These are phyloP conservation scores for Lactifluus rugatus DNA, from an alignment of 768 basidiomycete species.

Conservation along the genomic window DNA sequence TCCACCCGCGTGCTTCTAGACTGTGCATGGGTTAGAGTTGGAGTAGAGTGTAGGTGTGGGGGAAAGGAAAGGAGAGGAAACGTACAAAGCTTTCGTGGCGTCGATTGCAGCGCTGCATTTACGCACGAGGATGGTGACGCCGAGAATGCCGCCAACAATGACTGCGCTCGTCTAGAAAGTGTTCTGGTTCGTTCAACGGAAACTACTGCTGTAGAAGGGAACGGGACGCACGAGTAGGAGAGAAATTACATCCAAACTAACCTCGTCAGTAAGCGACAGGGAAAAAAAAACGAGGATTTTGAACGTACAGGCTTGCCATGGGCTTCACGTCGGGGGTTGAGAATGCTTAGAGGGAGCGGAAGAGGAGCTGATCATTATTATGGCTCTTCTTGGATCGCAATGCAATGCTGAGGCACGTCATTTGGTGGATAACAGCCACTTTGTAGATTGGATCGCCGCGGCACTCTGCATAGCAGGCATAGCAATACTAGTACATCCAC, in stretches of 20 bases:
- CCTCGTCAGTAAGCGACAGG: neutral
- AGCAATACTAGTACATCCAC: no score
- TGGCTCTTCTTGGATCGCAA: no score
- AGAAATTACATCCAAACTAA: neutral
- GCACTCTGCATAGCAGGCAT: no score
- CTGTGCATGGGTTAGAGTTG: neutral
- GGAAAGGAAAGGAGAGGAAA: no score
- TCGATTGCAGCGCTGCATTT: neutral
- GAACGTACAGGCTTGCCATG: neutral
- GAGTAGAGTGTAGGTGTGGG: neutral
- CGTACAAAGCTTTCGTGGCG: constrained; percentile 5
- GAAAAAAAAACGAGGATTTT: neutral
- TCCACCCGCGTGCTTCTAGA: constrained; percentile 1
- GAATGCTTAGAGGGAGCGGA: neutral
- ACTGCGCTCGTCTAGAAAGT: neutral
- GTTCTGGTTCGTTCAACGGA: neutral
- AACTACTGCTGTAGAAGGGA: neutral
- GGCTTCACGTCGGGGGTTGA: neutral
- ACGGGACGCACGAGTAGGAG: neutral
- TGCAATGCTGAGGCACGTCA: no score
- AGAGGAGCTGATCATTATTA: neutral
- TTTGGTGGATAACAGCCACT: no score
- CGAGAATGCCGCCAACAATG: neutral
- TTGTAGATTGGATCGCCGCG: no score
- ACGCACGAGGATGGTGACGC: neutral